Evolutionary conservation across 2,329 filamentous ascomycete species (phyloP).

Genomic region (Verticillium klebahnii): DNA sequence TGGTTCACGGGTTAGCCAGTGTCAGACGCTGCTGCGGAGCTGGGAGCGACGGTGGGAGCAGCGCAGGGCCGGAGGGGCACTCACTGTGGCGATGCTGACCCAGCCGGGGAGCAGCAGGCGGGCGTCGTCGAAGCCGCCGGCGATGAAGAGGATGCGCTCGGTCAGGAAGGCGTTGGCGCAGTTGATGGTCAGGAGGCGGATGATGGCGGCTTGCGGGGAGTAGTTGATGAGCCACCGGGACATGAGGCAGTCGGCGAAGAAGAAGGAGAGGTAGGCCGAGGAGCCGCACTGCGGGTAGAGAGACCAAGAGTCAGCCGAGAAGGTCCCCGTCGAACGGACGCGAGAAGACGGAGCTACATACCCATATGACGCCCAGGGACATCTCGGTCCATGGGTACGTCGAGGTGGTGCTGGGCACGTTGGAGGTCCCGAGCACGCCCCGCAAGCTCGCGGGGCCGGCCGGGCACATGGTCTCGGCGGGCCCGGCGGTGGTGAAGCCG

Average conservation of each 20-base stretch:
- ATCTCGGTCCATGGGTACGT: conserved; percentile 57
- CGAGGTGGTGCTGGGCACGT: conserved; percentile 10
- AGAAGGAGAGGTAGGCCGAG: conserved; percentile 74
- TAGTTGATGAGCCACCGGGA: conserved; percentile 82
- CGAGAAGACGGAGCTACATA: conserved; percentile 31
- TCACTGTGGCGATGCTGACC: conserved; percentile 71
- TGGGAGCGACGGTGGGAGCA: not conserved
- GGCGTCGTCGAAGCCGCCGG: conserved; percentile 65
- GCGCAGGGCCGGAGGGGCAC: not conserved
- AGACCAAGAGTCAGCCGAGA: conserved; percentile 10
- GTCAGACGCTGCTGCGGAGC: too few species aligned
- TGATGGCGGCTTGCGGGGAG: conserved; percentile 73
- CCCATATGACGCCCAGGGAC: conserved; percentile 69
- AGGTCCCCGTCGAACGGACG: too few species aligned
- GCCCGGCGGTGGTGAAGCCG: conserved; percentile 14
- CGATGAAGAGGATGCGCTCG: conserved; percentile 65
- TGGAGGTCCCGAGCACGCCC: conserved; percentile 44
- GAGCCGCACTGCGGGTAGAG: conserved; percentile 57
- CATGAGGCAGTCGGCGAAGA: conserved; percentile 83
- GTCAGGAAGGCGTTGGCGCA: conserved; percentile 72
- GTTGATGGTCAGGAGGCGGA: conserved; percentile 72
- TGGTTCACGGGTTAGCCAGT: not conserved
- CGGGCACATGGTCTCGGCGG: conserved; percentile 23
- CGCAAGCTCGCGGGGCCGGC: conserved; percentile 28
- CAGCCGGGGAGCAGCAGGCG: conserved; percentile 70